A percentile compares a stretch with the other conserved stretches of the same genome.
Conservation (phyloP, 208 protist genomes). For the Trypanosoma mega region DNA sequence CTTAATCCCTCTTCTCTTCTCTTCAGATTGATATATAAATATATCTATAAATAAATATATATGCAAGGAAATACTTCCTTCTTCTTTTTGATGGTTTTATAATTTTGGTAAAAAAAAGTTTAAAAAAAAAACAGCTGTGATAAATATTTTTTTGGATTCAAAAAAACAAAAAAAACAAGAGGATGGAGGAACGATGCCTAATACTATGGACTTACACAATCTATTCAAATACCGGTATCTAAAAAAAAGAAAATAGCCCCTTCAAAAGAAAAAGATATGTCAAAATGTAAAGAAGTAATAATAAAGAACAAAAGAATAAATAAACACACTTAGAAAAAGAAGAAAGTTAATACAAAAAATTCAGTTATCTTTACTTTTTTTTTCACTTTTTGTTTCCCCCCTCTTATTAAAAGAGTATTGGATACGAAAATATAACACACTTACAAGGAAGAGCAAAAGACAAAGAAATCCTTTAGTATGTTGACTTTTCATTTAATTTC, state of each 20-base stretch:
- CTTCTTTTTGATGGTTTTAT: neutral
- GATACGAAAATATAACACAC: no score
- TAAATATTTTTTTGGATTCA: neutral
- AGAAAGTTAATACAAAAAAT: neutral
- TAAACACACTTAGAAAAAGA: neutral
- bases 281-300: slow-evolving; percentile 9
- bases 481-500: no score
- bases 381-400: slow-evolving; percentile 17
- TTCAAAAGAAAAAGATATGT: neutral
- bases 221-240: no score
- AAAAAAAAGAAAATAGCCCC: no score
- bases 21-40: neutral
- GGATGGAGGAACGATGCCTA: neutral
- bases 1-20: no score
- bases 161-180: slow-evolving; percentile 3
- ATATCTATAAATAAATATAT: neutral
- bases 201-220: no score
- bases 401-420: no score
- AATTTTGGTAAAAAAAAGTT: neutral
- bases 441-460: no score
- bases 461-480: no score
- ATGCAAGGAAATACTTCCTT: neutral
- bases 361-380: slow-evolving; percentile 8
- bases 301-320: neutral
- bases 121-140: neutral